These are phyloP conservation scores for Haematococcus lacustris DNA, from an alignment of 139 green algal species.

Conservation along the genomic window DNA sequence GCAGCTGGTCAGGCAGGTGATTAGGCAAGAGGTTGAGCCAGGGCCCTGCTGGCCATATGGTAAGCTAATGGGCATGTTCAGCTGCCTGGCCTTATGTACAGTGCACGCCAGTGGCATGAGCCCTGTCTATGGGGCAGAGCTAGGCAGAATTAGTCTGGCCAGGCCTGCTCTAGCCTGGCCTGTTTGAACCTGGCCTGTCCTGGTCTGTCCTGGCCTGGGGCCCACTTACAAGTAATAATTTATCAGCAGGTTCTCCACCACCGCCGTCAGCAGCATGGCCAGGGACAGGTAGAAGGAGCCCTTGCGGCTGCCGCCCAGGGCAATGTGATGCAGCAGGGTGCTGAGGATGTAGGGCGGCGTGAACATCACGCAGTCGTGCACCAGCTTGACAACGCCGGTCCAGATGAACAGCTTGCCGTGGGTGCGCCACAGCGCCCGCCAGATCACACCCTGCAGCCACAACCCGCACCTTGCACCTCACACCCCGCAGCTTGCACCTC, in stretches of 20 bases:
- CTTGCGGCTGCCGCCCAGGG: conserved; percentile 5
- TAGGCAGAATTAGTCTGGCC: not conserved
- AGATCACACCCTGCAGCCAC: conserved; percentile 28
- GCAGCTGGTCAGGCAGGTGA: too few relatives aligned
- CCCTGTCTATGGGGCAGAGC: too few relatives aligned
- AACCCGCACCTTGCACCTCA: too few relatives aligned
- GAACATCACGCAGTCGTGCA: conserved; percentile 76
- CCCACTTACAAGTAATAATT: conserved; percentile 70
- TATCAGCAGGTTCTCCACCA: conserved; percentile 61
- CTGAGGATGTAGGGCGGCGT: conserved; percentile 65
- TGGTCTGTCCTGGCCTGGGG: not conserved
- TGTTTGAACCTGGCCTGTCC: not conserved
- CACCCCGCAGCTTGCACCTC: too few relatives aligned
- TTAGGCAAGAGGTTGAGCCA: too few relatives aligned
- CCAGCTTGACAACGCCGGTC: conserved; percentile 63
- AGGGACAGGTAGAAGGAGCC: conserved; percentile 17
- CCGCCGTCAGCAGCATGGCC: conserved; percentile 33
- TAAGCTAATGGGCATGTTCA: too few relatives aligned
- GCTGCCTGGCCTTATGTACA: too few relatives aligned
- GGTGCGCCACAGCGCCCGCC: conserved; percentile 15
- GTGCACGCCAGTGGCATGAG: too few relatives aligned
- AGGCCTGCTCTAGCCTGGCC: not conserved
- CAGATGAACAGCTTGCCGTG: conserved; percentile 27
- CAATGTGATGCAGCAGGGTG: conserved; percentile 57
- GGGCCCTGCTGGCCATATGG: too few relatives aligned